A percentile compares a stretch with the other conserved stretches of the same genome.
Evolutionary conservation across 2,329 filamentous ascomycete species (phyloP).

Genomic region (Ophiocordyceps unilateralis): DNA sequence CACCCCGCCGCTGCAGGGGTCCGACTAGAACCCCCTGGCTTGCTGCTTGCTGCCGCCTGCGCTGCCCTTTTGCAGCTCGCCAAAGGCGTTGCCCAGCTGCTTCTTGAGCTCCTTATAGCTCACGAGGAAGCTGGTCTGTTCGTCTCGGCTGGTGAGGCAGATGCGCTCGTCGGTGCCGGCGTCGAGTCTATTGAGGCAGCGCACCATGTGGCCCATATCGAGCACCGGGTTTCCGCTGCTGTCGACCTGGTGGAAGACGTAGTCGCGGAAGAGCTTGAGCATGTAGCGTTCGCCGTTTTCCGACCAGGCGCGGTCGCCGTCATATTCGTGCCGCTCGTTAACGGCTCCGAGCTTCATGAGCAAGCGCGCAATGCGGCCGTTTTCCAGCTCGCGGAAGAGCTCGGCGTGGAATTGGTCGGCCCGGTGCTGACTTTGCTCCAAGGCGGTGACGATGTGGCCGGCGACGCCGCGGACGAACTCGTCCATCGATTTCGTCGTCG

Average conservation of each 20-base stretch:
- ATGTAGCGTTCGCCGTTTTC: conserved; percentile 87
- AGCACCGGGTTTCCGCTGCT: conserved; percentile 65
- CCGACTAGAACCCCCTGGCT: conserved; percentile 16
- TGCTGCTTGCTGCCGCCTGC: conserved; percentile 11
- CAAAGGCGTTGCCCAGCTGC: conserved; percentile 38
- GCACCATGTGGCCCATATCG: conserved; percentile 75
- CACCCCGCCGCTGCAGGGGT: neutral
- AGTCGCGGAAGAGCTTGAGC: conserved; percentile 89
- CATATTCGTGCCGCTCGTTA: conserved; percentile 77
- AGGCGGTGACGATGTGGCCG: conserved; percentile 53
- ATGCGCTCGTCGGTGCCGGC: conserved; percentile 77
- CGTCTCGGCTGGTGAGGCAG: conserved; percentile 72
- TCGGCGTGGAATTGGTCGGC: conserved; percentile 59
- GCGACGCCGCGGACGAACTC: conserved; percentile 66
- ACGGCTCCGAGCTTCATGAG: conserved; percentile 70
- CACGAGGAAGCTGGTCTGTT: conserved; percentile 75
- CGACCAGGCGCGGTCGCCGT: conserved; percentile 64
- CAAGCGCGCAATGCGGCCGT: conserved; percentile 67
- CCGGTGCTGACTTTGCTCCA: conserved; percentile 65
- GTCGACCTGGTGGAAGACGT: conserved; percentile 93
- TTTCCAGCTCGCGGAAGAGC: conserved; percentile 71
- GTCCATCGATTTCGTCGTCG: conserved; percentile 52
- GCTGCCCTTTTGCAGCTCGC: conserved; percentile 34
- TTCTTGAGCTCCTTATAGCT: conserved; percentile 79
- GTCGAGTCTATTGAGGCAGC: conserved; percentile 81